phyloP scores from a whole-genome alignment of 257 asterid genomes.

The Paraleonurus japonicus region DNA sequence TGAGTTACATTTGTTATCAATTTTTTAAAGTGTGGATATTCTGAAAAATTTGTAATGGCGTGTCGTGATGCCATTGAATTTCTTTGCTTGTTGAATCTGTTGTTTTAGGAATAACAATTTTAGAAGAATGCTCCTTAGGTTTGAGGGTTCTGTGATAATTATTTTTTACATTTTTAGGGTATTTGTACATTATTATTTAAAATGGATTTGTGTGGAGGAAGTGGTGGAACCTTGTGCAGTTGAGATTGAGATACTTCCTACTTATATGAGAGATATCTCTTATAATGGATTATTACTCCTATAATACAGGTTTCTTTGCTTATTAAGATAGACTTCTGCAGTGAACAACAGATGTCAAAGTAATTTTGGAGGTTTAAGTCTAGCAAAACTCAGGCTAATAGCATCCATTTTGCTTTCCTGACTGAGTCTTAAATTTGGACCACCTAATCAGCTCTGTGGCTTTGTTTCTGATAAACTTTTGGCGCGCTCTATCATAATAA shows the following conservation, averaged over 20 bases:
- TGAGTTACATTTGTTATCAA: conserved; percentile 18
- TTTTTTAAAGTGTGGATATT: background rate
- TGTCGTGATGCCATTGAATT: background rate
- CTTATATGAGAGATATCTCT: background rate
- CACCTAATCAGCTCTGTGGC: background rate
- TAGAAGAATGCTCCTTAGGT: conserved; percentile 1
- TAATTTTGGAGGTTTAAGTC: background rate
- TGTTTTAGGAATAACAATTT: background rate
- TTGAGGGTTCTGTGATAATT: background rate
- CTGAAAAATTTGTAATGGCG: background rate
- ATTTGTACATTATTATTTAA: background rate
- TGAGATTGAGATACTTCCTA: background rate
- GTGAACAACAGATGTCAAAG: conserved; percentile 9
- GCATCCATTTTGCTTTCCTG: conserved; percentile 1
- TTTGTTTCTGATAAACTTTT: background rate
- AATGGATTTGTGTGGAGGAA: background rate
- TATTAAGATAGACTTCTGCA: background rate
- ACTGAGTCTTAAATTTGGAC: background rate
- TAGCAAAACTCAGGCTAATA: background rate
- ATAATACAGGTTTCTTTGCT: background rate
- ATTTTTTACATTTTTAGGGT: background rate
- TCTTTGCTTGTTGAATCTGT: background rate
- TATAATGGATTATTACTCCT: conserved; percentile 9
- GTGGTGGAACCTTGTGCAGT: background rate
- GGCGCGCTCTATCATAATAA: background rate